Percentiles rank a stretch among this genome's conserved stretches.
These are phyloP conservation scores for Psidium friedrichsthalianum DNA, from an alignment of 345 rosid species.

Conservation along the genomic window DNA sequence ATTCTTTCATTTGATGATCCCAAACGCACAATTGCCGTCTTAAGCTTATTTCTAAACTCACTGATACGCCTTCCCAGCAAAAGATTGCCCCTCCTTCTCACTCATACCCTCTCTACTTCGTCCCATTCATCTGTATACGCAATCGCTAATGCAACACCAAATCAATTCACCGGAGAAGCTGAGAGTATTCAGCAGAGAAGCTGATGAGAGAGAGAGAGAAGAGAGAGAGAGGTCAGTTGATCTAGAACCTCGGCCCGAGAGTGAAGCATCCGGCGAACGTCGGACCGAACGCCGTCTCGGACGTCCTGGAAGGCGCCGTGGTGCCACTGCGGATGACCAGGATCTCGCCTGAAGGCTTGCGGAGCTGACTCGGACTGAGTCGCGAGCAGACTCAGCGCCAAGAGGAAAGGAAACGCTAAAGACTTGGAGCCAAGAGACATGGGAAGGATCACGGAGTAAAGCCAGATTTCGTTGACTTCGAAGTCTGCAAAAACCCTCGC, in stretches of 20 bases:
- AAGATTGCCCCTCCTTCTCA: background rate
- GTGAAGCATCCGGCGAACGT: constrained; percentile 89
- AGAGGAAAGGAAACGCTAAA: constrained; percentile 3
- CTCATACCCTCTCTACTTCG: background rate
- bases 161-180: background rate
- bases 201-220: background rate
- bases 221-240: background rate
- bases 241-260: constrained; percentile 82
- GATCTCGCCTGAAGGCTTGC: constrained; percentile 80
- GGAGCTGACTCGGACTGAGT: constrained; percentile 40
- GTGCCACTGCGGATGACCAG: constrained; percentile 97
- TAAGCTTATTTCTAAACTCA: background rate
- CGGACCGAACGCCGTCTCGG: constrained; percentile 74
- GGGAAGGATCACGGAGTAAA: background rate
- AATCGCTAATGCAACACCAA: background rate
- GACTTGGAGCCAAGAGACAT: background rate
- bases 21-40: background rate
- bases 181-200: background rate
- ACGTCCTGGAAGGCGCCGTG: constrained; percentile 97
- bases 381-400: constrained; percentile 25
- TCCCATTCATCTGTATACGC: background rate
- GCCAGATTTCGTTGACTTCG: background rate
- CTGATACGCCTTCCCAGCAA: background rate
- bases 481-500: background rate
- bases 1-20: background rate